Evolutionary conservation across 192 early-diverging fungal genomes (phyloP).

Genomic region (Chytriomyces sp.): DNA sequence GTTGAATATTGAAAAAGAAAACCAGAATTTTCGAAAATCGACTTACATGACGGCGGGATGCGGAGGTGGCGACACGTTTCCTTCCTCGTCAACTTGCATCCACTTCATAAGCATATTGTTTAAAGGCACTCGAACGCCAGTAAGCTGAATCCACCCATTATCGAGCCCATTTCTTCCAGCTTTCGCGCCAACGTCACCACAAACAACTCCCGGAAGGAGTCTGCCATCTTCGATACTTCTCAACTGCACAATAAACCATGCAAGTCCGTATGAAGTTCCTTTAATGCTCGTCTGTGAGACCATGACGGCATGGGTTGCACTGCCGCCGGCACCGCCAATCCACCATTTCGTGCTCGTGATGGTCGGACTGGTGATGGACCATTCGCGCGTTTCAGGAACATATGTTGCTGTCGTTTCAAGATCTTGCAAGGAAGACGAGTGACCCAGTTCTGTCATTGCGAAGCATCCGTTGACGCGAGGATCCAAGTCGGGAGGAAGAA

Average conservation of each 20-base stretch:
- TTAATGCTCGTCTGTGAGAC: constrained; percentile 86
- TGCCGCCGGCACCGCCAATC: constrained; percentile 95
- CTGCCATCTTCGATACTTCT: constrained; percentile 80
- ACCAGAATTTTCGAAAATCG: constrained; percentile 22
- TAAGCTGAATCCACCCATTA: constrained; percentile 95
- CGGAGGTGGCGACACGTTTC: constrained; percentile 7
- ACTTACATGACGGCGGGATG: constrained; percentile 12
- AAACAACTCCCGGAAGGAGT: constrained; percentile 82
- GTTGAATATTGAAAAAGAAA: constrained; percentile 68
- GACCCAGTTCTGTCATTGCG: constrained; percentile 89
- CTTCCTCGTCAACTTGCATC: constrained; percentile 72
- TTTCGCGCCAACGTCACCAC: constrained; percentile 94
- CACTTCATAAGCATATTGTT: constrained; percentile 89
- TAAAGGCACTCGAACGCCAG: constrained; percentile 86
- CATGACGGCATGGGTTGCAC: constrained; percentile 78
- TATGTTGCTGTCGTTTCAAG: constrained; percentile 92
- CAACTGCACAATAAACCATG: constrained; percentile 88
- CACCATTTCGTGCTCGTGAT: constrained; percentile 87
- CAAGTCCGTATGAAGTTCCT: constrained; percentile 81
- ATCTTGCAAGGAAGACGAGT: constrained; percentile 48
- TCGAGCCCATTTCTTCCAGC: constrained; percentile 91
- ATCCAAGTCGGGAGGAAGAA: constrained; percentile 79
- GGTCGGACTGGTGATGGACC: constrained; percentile 68
- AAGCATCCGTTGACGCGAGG: constrained; percentile 84
- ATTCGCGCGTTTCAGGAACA: constrained; percentile 82